Percentiles rank a stretch among this genome's conserved stretches.
phyloP scores from a whole-genome alignment of 768 basidiomycete species.

The Tulasnella sp. region DNA sequence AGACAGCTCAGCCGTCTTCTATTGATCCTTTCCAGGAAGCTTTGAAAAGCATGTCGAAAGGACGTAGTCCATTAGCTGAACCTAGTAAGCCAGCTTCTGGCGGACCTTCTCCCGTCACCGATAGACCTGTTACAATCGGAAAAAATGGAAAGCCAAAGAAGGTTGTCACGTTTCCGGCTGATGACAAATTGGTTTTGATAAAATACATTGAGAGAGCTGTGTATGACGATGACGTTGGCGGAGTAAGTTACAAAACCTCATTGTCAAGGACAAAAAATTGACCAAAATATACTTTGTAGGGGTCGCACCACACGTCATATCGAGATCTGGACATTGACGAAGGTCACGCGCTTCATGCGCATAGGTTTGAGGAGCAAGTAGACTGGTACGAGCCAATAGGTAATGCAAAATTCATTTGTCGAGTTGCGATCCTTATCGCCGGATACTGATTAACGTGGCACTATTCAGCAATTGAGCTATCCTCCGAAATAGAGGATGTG shows the following conservation, averaged over 20 bases:
- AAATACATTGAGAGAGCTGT: constrained; percentile 73
- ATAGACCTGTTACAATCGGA: background rate
- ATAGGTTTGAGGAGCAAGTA: constrained; percentile 65
- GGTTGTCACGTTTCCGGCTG: constrained; percentile 64
- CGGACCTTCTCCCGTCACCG: constrained; percentile 10
- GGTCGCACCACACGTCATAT: constrained; percentile 37
- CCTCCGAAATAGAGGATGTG: constrained; percentile 38
- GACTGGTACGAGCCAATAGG: constrained; percentile 77
- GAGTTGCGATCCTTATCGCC: background rate
- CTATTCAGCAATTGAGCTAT: constrained; percentile 43
- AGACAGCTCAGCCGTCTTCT: constrained; percentile 56
- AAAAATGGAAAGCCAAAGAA: constrained; percentile 47
- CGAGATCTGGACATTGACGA: constrained; percentile 82
- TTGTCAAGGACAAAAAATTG: constrained; percentile 4
- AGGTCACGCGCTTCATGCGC: constrained; percentile 71
- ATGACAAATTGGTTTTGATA: constrained; percentile 58
- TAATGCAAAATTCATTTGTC: constrained; percentile 32
- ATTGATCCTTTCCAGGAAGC: constrained; percentile 72
- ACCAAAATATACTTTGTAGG: constrained; percentile 37
- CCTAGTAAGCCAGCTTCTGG: constrained; percentile 28
- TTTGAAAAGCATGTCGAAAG: constrained; percentile 59
- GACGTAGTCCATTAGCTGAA: constrained; percentile 46
- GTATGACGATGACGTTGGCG: constrained; percentile 78
- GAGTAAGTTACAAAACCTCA: constrained; percentile 44
- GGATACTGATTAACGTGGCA: constrained; percentile 16